Percentiles rank a stretch among this genome's conserved stretches.
Conservation (phyloP, 768 basidiomycete species). For the Grammothele lineata region DNA sequence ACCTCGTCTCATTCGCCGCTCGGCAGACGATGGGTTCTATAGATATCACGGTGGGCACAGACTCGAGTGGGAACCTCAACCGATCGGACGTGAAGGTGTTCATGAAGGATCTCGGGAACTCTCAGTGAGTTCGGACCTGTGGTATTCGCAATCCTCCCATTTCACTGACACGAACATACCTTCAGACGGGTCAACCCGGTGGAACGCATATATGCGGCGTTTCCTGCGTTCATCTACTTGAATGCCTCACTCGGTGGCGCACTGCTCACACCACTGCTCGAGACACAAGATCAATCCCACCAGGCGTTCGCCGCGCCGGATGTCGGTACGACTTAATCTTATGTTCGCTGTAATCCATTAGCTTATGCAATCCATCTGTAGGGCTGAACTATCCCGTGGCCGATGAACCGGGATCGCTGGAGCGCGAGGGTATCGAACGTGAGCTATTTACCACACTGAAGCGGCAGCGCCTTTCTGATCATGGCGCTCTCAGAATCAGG, state of each 20-base stretch:
- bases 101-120: background rate
- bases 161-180: too few relatives aligned
- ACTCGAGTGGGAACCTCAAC: constrained; percentile 13
- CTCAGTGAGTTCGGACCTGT: background rate
- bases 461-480: background rate
- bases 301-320: constrained; percentile 21
- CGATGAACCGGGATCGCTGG: too few relatives aligned
- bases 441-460: background rate
- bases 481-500: constrained; percentile 23
- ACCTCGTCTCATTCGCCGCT: constrained; percentile 20
- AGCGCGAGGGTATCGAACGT: constrained; percentile 4
- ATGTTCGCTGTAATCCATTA: background rate
- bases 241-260: constrained; percentile 23
- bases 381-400: background rate
- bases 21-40: constrained; percentile 22
- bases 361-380: background rate
- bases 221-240: constrained; percentile 24
- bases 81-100: constrained; percentile 6
- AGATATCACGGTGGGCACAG: constrained; percentile 22
- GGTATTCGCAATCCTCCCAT: too few relatives aligned
- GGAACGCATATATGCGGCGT: constrained; percentile 26
- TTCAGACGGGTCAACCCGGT: constrained; percentile 26
- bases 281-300: constrained; percentile 17
- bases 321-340: constrained; percentile 14
- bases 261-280: constrained; percentile 23